Percentiles rank a stretch among this genome's conserved stretches.
Conservation (phyloP, 495 filamentous ascomycete species). For the Tuber melanosporum region DNA sequence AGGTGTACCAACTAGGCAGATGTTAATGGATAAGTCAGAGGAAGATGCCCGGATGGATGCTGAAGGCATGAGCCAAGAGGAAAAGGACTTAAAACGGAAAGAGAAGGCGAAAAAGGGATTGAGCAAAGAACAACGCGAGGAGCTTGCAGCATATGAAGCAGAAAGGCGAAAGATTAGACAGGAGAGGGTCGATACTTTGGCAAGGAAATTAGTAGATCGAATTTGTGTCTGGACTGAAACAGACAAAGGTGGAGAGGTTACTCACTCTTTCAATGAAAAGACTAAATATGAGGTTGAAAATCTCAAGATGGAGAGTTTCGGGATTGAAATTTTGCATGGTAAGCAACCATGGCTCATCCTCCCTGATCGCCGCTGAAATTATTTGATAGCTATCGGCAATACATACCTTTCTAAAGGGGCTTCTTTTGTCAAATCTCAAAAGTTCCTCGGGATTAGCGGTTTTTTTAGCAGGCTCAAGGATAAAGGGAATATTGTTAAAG, state of each 20-base stretch:
- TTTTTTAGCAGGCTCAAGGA: conserved; percentile 93
- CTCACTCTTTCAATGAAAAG: conserved; percentile 83
- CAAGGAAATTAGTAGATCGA: conserved; percentile 78
- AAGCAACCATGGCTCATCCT: background rate
- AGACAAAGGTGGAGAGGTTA: conserved; percentile 79
- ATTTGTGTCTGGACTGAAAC: conserved; percentile 97
- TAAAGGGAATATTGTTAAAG: conserved; percentile 91
- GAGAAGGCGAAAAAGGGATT: conserved; percentile 84
- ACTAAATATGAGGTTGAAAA: conserved; percentile 94
- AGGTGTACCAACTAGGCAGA: conserved; percentile 66
- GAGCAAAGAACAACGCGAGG: conserved; percentile 82
- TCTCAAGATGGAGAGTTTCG: conserved; percentile 98
- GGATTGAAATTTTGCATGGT: conserved; percentile 84
- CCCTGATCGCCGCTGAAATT: conserved; percentile 1
- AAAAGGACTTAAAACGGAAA: conserved; percentile 60
- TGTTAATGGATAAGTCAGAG: conserved; percentile 81
- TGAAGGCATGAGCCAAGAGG: conserved; percentile 64
- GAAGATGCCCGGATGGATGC: conserved; percentile 69
- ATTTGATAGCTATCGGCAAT: conserved; percentile 62
- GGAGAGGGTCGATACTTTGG: conserved; percentile 77
- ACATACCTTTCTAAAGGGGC: conserved; percentile 84
- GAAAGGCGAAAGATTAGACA: conserved; percentile 80
- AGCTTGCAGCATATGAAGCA: conserved; percentile 76
- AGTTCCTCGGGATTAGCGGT: conserved; percentile 90
- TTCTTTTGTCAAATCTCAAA: conserved; percentile 84